Evolutionary conservation across 768 basidiomycete species (phyloP).

Genomic region (Polyporus arcularius): DNA sequence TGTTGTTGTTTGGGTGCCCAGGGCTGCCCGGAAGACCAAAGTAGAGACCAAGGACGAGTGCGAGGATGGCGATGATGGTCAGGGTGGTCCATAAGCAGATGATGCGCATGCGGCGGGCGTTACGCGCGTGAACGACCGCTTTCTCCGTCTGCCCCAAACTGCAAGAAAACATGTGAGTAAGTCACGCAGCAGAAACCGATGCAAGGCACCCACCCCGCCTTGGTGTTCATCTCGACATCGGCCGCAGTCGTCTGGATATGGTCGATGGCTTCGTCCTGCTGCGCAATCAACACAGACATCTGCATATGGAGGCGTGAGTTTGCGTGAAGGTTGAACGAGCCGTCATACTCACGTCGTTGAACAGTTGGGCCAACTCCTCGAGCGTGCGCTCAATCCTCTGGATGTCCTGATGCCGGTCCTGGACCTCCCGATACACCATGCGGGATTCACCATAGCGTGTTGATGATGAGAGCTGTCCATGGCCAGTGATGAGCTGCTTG

Average conservation of each 20-base stretch:
- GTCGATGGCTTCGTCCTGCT: constrained; percentile 77
- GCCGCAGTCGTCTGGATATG: constrained; percentile 62
- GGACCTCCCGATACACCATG: constrained; percentile 83
- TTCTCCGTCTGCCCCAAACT: constrained; percentile 64
- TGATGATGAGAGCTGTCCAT: constrained; percentile 64
- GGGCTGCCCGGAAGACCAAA: constrained; percentile 1
- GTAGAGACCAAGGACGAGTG: constrained; percentile 53
- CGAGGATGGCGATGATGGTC: constrained; percentile 57
- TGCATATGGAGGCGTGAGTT: constrained; percentile 29
- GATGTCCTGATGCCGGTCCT: constrained; percentile 85
- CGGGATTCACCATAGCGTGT: constrained; percentile 82
- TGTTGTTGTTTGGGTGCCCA: constrained; percentile 1
- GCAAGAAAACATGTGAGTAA: neutral
- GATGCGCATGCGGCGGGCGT: constrained; percentile 81
- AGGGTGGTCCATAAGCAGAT: constrained; percentile 75
- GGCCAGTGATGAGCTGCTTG: neutral
- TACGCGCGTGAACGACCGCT: constrained; percentile 68
- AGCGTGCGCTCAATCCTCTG: constrained; percentile 83
- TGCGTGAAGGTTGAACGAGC: neutral
- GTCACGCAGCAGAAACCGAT: neutral
- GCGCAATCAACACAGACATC: constrained; percentile 78
- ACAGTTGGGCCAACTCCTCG: constrained; percentile 86
- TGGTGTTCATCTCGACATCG: constrained; percentile 67
- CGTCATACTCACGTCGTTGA: constrained; percentile 62
- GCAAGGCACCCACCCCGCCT: constrained; percentile 57